Conservation (phyloP, 192 early-diverging fungal genomes). For the Podila verticillata region DNA sequence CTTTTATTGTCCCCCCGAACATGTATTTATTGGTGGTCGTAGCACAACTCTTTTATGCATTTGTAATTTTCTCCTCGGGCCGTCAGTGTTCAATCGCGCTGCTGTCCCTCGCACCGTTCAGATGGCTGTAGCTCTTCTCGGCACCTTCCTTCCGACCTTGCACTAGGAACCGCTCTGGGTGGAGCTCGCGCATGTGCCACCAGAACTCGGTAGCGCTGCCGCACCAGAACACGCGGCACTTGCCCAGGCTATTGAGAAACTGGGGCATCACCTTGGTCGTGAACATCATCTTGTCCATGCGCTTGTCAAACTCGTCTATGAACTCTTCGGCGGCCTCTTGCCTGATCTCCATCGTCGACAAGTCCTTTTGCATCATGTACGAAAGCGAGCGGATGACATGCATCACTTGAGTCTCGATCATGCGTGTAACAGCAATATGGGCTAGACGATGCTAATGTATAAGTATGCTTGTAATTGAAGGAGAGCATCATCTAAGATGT, state of each 20-base stretch:
- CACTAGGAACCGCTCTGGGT: slow-evolving; percentile 19
- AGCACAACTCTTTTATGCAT: too few relatives aligned
- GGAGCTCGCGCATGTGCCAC: slow-evolving; percentile 24
- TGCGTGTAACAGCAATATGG: slow-evolving; percentile 23
- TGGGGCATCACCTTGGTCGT: slow-evolving; percentile 28
- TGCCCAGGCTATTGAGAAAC: slow-evolving; percentile 24
- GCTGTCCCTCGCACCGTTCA: too few relatives aligned
- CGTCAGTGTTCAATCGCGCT: too few relatives aligned
- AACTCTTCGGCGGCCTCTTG: slow-evolving; percentile 38
- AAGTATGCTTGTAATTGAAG: too few relatives aligned
- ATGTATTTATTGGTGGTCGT: too few relatives aligned
- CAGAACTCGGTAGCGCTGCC: slow-evolving; percentile 37
- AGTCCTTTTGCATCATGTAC: slow-evolving; percentile 39
- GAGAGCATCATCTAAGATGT: neutral
- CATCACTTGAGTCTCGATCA: slow-evolving; percentile 30
- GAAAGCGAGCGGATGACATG: slow-evolving; percentile 30
- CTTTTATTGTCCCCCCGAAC: too few relatives aligned
- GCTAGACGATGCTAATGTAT: neutral
- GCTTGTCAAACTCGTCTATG: slow-evolving; percentile 7
- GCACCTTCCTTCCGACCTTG: neutral
- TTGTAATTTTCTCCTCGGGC: too few relatives aligned
- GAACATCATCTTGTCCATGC: slow-evolving; percentile 20
- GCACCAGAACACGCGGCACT: slow-evolving; percentile 39
- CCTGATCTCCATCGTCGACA: slow-evolving; percentile 37
- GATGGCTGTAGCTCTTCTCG: neutral